Evolutionary conservation across 805 yeast genomes (phyloP).

Genomic region (Teunomyces gatunensis): DNA sequence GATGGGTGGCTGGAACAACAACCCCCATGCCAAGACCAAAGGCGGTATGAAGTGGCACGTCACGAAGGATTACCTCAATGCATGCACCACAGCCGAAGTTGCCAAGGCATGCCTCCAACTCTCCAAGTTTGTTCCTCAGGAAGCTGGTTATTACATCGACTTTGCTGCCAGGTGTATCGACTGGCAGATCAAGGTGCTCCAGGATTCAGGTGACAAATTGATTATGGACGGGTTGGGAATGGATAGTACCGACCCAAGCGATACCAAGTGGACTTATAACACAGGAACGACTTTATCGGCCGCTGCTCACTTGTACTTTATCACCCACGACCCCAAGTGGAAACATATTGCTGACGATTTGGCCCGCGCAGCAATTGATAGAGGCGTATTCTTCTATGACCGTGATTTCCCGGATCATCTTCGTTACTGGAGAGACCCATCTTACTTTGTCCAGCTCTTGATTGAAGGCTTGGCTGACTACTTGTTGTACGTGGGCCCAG

Average conservation of each 20-base stretch:
- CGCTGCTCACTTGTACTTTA: constrained; percentile 46
- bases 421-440: constrained; percentile 63
- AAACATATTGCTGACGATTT: constrained; percentile 41
- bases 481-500: constrained; percentile 46
- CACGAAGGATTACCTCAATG: constrained; percentile 54
- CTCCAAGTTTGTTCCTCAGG: constrained; percentile 51
- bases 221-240: constrained; percentile 61
- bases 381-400: constrained; percentile 56
- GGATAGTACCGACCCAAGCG: constrained; percentile 41
- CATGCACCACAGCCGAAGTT: constrained; percentile 67
- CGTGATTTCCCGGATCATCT: constrained; percentile 56
- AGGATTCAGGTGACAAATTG: constrained; percentile 53
- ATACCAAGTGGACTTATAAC: constrained; percentile 64
- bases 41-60: constrained; percentile 74
- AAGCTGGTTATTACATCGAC: constrained; percentile 44
- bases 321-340: constrained; percentile 54
- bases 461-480: constrained; percentile 70
- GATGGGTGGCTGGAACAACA: constrained; percentile 61
- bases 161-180: constrained; percentile 61
- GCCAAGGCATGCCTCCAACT: constrained; percentile 61
- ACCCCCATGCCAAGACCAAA: constrained; percentile 37
- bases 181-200: constrained; percentile 53
- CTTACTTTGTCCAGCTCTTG: constrained; percentile 61
- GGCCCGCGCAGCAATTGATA: constrained; percentile 59
- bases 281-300: constrained; percentile 64